Evolutionary conservation across 1,139 yeast species (phyloP), one percentile per base, ranked within the genome.

Genomic region (Candida pseudoviswanathii): DNA sequence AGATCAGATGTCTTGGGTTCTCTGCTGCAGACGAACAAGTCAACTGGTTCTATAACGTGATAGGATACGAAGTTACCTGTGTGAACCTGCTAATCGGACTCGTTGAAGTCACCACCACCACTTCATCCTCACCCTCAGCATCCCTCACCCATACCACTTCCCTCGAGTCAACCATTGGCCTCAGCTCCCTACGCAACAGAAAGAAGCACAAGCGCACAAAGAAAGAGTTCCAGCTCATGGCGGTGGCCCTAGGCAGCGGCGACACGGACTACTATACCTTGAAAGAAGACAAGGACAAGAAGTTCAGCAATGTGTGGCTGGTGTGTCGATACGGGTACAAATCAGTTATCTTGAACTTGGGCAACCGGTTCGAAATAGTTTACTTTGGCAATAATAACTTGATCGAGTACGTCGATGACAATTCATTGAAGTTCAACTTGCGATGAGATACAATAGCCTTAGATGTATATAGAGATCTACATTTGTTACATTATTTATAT

Each of bases 1-100:
- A 90, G 70, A 88, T 89, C 41, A 80, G 96, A 70, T 90, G 97
- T 68, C 75, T 86, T 41, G 96, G 96, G 39, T 87, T 89, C 61
- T 89, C 84, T 53, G 83, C 87, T 0, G 90, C 84, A 2, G 75
- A 79, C 22, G 96, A 89, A 59, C 82, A 82, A 49, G 87, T 82
- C 54, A 81, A 82, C 64, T 85, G 89, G 84, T 74, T 82, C 48
- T 76, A 78, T 40, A 69, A 80, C 51, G 82, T 88, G 8, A 89
- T 84, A 58, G 82, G 84, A 22, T 89, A 96, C 96, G 85, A 86
- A 58, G 69, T 83, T 6, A 87, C 92, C 0, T 95, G 86, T 57
- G 78, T 87, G 58, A 89, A 89, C 63, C 80, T 86, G 76, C 70
- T 89, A 10, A 80, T 88, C 67, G 96, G 96, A 1, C 75, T 88